Base-by-base conservation (phyloP, 257 asterid genomes). In the Nyctanthes arbortristis region DNA sequence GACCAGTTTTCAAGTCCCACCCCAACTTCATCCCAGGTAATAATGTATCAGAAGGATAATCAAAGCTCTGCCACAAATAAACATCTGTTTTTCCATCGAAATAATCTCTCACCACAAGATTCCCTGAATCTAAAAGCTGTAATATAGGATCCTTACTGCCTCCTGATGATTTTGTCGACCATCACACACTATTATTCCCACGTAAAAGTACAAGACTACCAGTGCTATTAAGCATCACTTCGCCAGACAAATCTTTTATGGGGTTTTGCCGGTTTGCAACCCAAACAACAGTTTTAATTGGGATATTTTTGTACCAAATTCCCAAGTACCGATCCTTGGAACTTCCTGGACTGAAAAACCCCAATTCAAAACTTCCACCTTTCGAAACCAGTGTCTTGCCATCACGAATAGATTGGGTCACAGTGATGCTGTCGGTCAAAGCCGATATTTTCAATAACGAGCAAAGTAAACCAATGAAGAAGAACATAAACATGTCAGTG, bases 11-110 rank as follows among this genome's bases (percentile, higher is more conserved):
- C 35, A 83, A 70, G 60, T 77, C 79, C 87, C 82, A 79, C 37
- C 81, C 87, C 27, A 71, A 60, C 71, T 79, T 82, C 87, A 79
- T 79, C 32, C 81, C 85, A 1, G 84, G 82, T 65, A 83, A 73
- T 12, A 79, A 67, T n/a, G n/a, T n/a, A n/a, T n/a, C n/a, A n/a
- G n/a, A n/a, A n/a, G n/a, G n/a, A n/a, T n/a, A n/a, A n/a, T n/a
- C n/a, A n/a, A n/a, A n/a, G n/a, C n/a, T n/a, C n/a, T n/a, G n/a
- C n/a, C n/a, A n/a, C n/a, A n/a, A 28, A 52, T 72, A 67, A 61
- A 18, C 14, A 39, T 71, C 74, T 56, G 75, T 28, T 64, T 55
- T 56, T 28, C 54, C 34, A 3, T 57, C 79, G 43, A 31, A 64
- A 30, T 12, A 66, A 56, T 73, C 77, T 49, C 74, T 58, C 14